Evolutionary conservation across 2,329 filamentous ascomycete genomes (phyloP), one percentile per base, ranked within the genome.

Genomic region (Fusarium abutilonis): DNA sequence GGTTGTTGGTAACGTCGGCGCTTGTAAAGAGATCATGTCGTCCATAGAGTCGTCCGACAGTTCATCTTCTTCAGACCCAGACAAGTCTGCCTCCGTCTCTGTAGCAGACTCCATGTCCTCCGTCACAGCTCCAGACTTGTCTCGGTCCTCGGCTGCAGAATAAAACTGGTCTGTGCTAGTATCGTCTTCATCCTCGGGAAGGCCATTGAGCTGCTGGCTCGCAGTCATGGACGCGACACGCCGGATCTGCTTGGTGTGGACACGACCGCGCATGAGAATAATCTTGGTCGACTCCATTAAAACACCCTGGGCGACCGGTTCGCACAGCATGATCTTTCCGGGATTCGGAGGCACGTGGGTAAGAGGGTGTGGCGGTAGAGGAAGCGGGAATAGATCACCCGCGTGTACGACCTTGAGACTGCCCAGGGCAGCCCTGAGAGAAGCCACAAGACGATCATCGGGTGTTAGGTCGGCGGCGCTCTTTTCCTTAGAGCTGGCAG

Each of bases 31-130:
- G 48, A 98, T 97, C 84, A 97, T 91, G 60, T 97, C 93, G 64
- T 97, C 93, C 80, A 92, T 85, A 0, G 92, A 95, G 72, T 97
- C 94, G 74, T 97, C 93, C 0, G 94, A 97, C 14, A 94, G 80
- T 8, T 83, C 80, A 67, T 94, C 91, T 3, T 83, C 89, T 52
- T 90, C 87, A 6, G 79, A 78, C 10, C 83, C 86, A 2, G 87
- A 89, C 9, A 84, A 74, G 60, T 91, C 87, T 4, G 87, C 81
- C 54, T 86, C 83, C 1, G 86, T 86, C 69, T 91, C 89, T 2
- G 85, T 86, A 8, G 79, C 78, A 1, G 81, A 81, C 51, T 83
- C 84, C 6, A 83, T 83, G 8, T 85, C 85, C 38, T 88, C 88
- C 1, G 83, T 82, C 21, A 82, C 80, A 8, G 82, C 80, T 53